Evolutionary conservation across 768 basidiomycete species (phyloP).

Genomic region (Russula sp.): DNA sequence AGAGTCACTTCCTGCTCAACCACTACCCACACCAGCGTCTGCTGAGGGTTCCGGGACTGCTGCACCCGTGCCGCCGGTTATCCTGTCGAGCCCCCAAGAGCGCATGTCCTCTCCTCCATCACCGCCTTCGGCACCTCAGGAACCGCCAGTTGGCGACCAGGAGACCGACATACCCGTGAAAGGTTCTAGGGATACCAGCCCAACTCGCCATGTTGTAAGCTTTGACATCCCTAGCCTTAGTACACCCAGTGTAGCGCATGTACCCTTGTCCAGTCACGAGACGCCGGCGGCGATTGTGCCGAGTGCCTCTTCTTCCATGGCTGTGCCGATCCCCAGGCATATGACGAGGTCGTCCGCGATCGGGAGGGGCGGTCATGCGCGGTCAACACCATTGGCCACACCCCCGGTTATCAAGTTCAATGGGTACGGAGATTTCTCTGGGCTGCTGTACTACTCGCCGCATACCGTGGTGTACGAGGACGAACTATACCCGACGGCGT

Average conservation of each 20-base stretch:
- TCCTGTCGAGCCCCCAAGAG: neutral
- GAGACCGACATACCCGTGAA: too few relatives aligned
- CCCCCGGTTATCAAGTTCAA: conserved; percentile 37
- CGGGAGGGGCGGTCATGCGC: too few relatives aligned
- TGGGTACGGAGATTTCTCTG: conserved; percentile 37
- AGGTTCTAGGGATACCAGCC: neutral
- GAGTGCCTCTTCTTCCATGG: neutral
- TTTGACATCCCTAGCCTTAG: neutral
- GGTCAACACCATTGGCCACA: conserved; percentile 1
- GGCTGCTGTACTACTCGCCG: conserved; percentile 65
- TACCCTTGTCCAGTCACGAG: neutral
- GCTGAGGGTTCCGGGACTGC: neutral
- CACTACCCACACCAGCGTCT: neutral
- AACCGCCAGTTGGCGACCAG: neutral
- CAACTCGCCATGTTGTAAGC: neutral
- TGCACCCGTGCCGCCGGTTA: neutral
- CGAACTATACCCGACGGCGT: conserved; percentile 60
- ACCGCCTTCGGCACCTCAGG: neutral
- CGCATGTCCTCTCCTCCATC: too few relatives aligned
- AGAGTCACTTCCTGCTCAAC: neutral
- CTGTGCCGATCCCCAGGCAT: too few relatives aligned
- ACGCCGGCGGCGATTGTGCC: neutral
- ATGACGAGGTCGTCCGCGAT: too few relatives aligned
- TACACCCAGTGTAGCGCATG: too few relatives aligned
- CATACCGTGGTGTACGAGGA: conserved; percentile 57